Percentiles rank a stretch among this genome's conserved stretches.
These are phyloP conservation scores for Myriosclerotinia curreyana DNA, from an alignment of 2,329 filamentous ascomycete genomes.

Conservation along the genomic window DNA sequence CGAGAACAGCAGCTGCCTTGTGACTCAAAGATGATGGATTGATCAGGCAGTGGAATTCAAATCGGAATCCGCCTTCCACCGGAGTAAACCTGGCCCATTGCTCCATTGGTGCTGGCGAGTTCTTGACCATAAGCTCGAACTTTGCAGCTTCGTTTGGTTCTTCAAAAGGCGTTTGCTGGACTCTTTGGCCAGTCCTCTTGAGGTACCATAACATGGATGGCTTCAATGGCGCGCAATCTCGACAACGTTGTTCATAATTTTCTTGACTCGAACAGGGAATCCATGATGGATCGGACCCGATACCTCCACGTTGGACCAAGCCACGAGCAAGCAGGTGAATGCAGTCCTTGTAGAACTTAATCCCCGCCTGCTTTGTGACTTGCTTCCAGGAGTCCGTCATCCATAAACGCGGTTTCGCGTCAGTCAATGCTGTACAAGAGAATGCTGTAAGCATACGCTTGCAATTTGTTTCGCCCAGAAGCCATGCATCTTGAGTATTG, in stretches of 20 bases:
- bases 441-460: background rate
- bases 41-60: constrained; percentile 43
- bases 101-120: constrained; percentile 44
- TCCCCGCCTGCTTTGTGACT: background rate
- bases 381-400: background rate
- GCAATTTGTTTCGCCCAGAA: background rate
- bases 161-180: constrained; percentile 47
- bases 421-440: background rate
- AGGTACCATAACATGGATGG: constrained; percentile 5
- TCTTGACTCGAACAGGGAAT: background rate
- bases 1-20: constrained; percentile 37
- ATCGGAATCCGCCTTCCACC: constrained; percentile 36
- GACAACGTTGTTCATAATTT: background rate
- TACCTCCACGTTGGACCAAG: background rate
- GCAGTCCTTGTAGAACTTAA: background rate
- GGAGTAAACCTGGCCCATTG: constrained; percentile 38
- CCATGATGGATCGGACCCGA: background rate
- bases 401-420: background rate
- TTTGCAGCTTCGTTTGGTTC: constrained; percentile 48
- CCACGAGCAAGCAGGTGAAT: constrained; percentile 7
- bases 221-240: background rate
- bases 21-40: constrained; percentile 46
- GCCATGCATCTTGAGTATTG: background rate
- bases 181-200: background rate
- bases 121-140: constrained; percentile 52